Base-by-base conservation (phyloP, 73 alveolate species). In the Halteria grandinella region DNA sequence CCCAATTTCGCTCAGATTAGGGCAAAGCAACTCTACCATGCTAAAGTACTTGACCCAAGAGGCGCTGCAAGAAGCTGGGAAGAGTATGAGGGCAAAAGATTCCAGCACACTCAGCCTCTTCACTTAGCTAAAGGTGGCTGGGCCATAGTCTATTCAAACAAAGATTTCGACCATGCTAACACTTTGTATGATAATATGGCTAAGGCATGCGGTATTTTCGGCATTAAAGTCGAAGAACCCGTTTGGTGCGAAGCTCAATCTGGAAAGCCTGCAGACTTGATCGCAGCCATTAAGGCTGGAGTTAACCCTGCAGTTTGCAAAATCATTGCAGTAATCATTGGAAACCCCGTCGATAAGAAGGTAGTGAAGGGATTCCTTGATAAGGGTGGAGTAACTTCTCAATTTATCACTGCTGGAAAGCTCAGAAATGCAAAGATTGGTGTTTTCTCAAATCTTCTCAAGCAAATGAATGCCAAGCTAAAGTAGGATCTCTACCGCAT, bases 391-490 rank as follows among this genome's bases (percentile, higher is more conserved):
- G 8, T 60, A 25, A 36, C 60, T 32, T 34, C 85, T 25, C 28
- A 79, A 71, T 79, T 76, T 33, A 69, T 76, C 31, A 8, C 32
- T 10, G 23, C 55, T 43, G 69, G 64, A 14, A 36, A 34, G 14
- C 10, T 45, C 41, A 1, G 12, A 5, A 31, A 66, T 5, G 5
- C 15, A 21, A 59, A 50, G 63, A 47, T 44, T 32, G 57, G 78
- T 10, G 76, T 79, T 18, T 49, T 51, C 44, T 24, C 72, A 4
- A 79, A 79, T 27, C 14, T 79, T 7, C 54, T 53, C 5, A 66
- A 36, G 18, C 70, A 79, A 63, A 79, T 79, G 59, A 50, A 49
- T 37, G 71, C 82, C 2, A 79, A 79, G 44, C 11, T 48, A n/a
- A 48, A 57, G 21, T 25, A 32, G 0, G 83, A 58, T 37, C 69